A percentile compares a stretch with the other conserved stretches of the same genome.
Evolutionary conservation across 2,329 filamentous ascomycete species (phyloP).

Genomic region (Pyrenochaeta sp.): DNA sequence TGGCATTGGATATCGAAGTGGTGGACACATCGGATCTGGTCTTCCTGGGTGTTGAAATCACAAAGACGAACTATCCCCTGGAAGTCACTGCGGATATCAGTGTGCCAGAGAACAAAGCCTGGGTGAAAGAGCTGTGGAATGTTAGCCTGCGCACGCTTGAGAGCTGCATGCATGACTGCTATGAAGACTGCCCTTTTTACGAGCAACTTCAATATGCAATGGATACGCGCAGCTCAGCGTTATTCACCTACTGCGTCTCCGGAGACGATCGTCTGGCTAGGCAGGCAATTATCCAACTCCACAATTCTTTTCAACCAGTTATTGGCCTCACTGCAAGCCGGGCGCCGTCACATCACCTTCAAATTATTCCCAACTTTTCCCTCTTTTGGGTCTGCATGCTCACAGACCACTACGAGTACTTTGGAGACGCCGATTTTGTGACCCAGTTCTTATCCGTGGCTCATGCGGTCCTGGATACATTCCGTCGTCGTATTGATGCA

Average conservation of each 20-base stretch:
- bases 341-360: constrained; percentile 42
- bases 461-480: neutral
- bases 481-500: neutral
- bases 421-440: constrained; percentile 40
- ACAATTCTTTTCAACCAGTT: constrained; percentile 20
- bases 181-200: constrained; percentile 38
- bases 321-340: constrained; percentile 46
- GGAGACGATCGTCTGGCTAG: constrained; percentile 33
- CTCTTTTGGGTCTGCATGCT: constrained; percentile 50
- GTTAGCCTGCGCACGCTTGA: constrained; percentile 41
- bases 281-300: constrained; percentile 30
- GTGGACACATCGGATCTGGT: neutral
- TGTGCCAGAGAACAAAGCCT: neutral
- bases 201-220: constrained; percentile 36
- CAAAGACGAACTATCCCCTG: neutral
- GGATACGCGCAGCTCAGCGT: constrained; percentile 25
- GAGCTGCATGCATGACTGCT: constrained; percentile 46
- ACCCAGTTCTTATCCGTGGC: neutral
- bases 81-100: neutral
- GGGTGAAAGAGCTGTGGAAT: constrained; percentile 19
- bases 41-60: neutral
- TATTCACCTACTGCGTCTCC: constrained; percentile 36
- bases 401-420: constrained; percentile 48
- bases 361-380: constrained; percentile 35
- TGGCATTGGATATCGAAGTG: neutral